Evolutionary conservation across 352 stramenopile species (phyloP).

Genomic region (Phytophthora pseudosyringae): DNA sequence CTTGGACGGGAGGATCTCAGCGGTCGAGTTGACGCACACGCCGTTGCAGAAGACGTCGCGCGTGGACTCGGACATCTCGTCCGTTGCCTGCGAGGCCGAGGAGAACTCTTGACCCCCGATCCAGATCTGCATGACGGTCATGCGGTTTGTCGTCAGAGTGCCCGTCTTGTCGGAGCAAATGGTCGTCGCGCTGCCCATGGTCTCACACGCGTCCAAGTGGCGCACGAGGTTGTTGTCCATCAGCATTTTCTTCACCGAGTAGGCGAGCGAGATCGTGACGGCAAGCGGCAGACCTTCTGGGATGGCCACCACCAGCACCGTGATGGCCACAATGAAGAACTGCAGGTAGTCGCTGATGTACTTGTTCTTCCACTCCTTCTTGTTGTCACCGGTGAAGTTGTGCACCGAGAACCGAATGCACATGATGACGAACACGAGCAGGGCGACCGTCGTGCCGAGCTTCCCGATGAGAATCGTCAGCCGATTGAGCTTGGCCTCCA

Average conservation of each 20-base stretch:
- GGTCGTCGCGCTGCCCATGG: constrained; percentile 94
- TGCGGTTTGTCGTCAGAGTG: constrained; percentile 97
- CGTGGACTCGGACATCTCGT: constrained; percentile 67
- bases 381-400: constrained; percentile 55
- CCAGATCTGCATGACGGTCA: constrained; percentile 95
- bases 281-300: constrained; percentile 97
- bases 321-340: constrained; percentile 90
- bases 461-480: constrained; percentile 89
- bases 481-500: constrained; percentile 87
- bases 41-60: constrained; percentile 76
- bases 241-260: constrained; percentile 95
- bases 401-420: constrained; percentile 72
- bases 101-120: constrained; percentile 69
- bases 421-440: constrained; percentile 86
- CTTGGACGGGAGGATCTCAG: constrained; percentile 70
- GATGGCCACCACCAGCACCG: constrained; percentile 96
- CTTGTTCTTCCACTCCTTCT: constrained; percentile 50
- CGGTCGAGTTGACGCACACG: constrained; percentile 77
- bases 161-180: constrained; percentile 99
- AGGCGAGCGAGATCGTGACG: constrained; percentile 97
- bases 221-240: constrained; percentile 90
- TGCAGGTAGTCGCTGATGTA: constrained; percentile 75
- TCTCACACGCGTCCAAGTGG: constrained; percentile 90
- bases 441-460: constrained; percentile 68
- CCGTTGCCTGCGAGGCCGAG: constrained; percentile 47